Conservation (phyloP, 352 stramenopile genomes). For the Pythium utonaiense region DNA sequence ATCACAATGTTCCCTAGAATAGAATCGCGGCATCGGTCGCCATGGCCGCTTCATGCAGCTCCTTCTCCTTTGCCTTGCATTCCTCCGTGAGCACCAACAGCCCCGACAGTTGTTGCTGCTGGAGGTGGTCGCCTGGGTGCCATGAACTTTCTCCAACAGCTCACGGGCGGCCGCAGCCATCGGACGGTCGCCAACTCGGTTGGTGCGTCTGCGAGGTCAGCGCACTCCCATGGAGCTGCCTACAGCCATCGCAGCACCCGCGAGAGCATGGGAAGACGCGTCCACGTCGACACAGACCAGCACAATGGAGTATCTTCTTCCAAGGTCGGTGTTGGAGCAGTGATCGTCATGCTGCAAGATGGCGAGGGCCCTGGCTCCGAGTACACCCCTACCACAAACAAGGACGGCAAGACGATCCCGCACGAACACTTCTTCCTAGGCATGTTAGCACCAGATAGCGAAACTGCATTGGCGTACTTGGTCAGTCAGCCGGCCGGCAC, state of each 20-base stretch:
- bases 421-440: constrained; percentile 38
- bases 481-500: constrained; percentile 40
- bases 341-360: constrained; percentile 18
- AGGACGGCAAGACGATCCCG: constrained; percentile 4
- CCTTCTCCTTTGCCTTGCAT: not conserved
- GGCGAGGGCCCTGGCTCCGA: not conserved
- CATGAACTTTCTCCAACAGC: constrained; percentile 22
- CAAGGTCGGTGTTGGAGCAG: constrained; percentile 10
- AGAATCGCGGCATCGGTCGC: not conserved
- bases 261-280: constrained; percentile 18
- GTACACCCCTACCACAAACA: not conserved
- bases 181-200: not conserved
- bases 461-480: constrained; percentile 38
- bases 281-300: constrained; percentile 13
- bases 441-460: constrained; percentile 39
- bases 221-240: constrained; percentile 1
- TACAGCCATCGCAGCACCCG: constrained; percentile 22
- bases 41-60: not conserved
- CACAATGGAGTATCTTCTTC: not conserved
- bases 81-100: not conserved
- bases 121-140: too few species aligned
- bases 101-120: too few species aligned
- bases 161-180: constrained; percentile 1
- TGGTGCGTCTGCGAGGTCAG: too few species aligned
- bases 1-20: not conserved